phyloP scores from a whole-genome alignment of 2,329 filamentous ascomycete species.

The Venturia pyrina region DNA sequence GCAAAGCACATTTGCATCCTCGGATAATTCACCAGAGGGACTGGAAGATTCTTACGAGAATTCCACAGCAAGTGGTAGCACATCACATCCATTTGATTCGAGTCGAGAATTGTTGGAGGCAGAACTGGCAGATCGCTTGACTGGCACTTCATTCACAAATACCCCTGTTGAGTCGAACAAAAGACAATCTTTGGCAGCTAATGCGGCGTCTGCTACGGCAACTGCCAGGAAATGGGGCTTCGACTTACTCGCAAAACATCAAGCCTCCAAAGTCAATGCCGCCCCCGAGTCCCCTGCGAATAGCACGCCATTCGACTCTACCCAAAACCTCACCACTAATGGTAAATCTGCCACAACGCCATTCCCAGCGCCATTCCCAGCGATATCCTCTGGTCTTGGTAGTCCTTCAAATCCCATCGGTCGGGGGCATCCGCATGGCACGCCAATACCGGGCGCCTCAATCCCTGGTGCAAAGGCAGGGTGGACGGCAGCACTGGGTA shows the following conservation, averaged over 20 bases:
- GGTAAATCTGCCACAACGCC: not conserved
- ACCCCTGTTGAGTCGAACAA: conserved; percentile 16
- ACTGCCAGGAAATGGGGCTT: conserved; percentile 52
- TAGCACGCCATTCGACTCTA: conserved; percentile 22
- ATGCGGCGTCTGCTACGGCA: conserved; percentile 40
- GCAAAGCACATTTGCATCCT: not conserved
- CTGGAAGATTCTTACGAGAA: not conserved
- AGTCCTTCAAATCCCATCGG: conserved; percentile 62
- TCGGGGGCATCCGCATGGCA: conserved; percentile 53
- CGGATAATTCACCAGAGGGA: not conserved
- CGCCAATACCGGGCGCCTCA: not conserved
- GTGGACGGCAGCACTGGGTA: conserved; percentile 4
- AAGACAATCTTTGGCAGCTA: not conserved
- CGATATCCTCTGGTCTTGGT: conserved; percentile 24
- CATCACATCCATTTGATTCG: not conserved
- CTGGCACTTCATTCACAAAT: conserved; percentile 26
- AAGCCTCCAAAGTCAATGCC: not conserved
- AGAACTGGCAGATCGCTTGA: conserved; percentile 20
- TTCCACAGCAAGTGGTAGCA: not conserved
- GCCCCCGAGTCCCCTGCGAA: not conserved
- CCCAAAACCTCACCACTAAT: not conserved
- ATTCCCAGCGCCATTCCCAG: not conserved
- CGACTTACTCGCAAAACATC: conserved; percentile 34
- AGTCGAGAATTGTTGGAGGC: conserved; percentile 8
- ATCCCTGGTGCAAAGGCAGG: not conserved